phyloP scores from a whole-genome alignment of 169 alveolate genomes.

The Cryptosporidium andersoni region DNA sequence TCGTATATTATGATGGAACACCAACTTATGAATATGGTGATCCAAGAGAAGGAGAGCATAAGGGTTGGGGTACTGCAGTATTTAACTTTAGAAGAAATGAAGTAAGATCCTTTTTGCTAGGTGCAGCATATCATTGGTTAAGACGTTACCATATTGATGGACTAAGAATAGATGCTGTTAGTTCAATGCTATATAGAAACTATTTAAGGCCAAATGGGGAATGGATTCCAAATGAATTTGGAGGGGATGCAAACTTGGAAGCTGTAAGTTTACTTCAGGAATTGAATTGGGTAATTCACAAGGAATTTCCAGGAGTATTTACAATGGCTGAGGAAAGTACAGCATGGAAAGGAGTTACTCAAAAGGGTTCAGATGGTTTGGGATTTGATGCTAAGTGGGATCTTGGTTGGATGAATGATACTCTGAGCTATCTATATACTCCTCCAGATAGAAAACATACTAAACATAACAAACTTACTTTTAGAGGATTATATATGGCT shows the following conservation, averaged over 20 bases:
- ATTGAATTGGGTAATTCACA: conserved; percentile 79
- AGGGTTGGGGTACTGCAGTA: conserved; percentile 79
- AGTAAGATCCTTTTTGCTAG: conserved; percentile 78
- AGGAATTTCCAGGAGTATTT: conserved; percentile 80
- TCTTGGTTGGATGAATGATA: conserved; percentile 82
- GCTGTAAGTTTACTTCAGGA: conserved; percentile 79
- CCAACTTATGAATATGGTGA: conserved; percentile 80
- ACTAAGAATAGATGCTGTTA: conserved; percentile 79
- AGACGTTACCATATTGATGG: conserved; percentile 80
- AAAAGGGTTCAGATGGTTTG: conserved; percentile 73
- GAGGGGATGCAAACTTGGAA: conserved; percentile 79
- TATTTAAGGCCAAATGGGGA: conserved; percentile 74
- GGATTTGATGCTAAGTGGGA: conserved; percentile 82
- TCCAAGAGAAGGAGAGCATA: conserved; percentile 81
- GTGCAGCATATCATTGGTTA: conserved; percentile 82
- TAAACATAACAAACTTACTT: conserved; percentile 78
- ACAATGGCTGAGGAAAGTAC: conserved; percentile 81
- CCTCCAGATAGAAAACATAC: conserved; percentile 73
- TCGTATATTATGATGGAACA: conserved; percentile 78
- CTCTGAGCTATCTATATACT: conserved; percentile 74
- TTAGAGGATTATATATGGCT: conserved; percentile 80
- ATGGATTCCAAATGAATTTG: conserved; percentile 80
- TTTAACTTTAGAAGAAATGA: conserved; percentile 78
- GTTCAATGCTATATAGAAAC: conserved; percentile 78
- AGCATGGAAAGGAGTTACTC: conserved; percentile 80